A percentile compares a stretch with the other conserved stretches of the same genome.
These are phyloP conservation scores for Ascoidea rubescens DNA, from an alignment of 805 yeast genomes.

Conservation along the genomic window DNA sequence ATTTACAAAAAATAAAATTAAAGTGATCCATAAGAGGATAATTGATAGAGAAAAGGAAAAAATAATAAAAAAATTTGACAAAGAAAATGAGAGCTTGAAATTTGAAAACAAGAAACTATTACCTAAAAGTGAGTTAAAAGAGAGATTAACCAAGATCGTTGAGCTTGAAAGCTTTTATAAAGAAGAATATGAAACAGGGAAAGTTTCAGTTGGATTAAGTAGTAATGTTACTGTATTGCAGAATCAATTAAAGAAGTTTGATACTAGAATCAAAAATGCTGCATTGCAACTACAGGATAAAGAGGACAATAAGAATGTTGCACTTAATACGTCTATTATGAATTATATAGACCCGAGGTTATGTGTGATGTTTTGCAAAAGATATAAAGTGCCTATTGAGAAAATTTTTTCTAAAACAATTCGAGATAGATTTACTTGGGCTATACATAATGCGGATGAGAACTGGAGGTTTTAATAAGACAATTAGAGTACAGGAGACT, in stretches of 20 bases:
- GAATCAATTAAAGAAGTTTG: slow-evolving; percentile 57
- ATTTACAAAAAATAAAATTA: slow-evolving; percentile 49
- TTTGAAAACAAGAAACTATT: slow-evolving; percentile 41
- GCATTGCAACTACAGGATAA: slow-evolving; percentile 74
- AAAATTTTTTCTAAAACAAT: slow-evolving; percentile 83
- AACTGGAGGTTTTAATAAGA: slow-evolving; percentile 61
- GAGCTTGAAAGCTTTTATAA: slow-evolving; percentile 36
- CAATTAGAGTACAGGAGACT: not conserved
- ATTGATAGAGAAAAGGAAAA: slow-evolving; percentile 55
- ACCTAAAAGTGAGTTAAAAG: slow-evolving; percentile 42
- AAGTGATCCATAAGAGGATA: slow-evolving; percentile 40
- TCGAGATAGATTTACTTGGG: slow-evolving; percentile 91
- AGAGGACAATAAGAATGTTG: slow-evolving; percentile 88
- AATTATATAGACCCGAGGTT: slow-evolving; percentile 92
- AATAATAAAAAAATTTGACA: slow-evolving; percentile 45
- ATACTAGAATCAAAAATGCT: slow-evolving; percentile 54
- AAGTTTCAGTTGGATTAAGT: slow-evolving; percentile 10
- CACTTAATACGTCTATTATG: slow-evolving; percentile 84
- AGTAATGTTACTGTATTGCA: slow-evolving; percentile 52
- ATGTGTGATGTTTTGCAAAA: slow-evolving; percentile 79
- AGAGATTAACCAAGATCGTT: slow-evolving; percentile 40
- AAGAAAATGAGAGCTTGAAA: slow-evolving; percentile 65
- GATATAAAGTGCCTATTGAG: slow-evolving; percentile 79
- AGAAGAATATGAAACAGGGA: slow-evolving; percentile 44
- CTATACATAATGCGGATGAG: slow-evolving; percentile 79